phyloP scores from a whole-genome alignment of 768 basidiomycete species.

The Chalciporus pseudorubinellus region DNA sequence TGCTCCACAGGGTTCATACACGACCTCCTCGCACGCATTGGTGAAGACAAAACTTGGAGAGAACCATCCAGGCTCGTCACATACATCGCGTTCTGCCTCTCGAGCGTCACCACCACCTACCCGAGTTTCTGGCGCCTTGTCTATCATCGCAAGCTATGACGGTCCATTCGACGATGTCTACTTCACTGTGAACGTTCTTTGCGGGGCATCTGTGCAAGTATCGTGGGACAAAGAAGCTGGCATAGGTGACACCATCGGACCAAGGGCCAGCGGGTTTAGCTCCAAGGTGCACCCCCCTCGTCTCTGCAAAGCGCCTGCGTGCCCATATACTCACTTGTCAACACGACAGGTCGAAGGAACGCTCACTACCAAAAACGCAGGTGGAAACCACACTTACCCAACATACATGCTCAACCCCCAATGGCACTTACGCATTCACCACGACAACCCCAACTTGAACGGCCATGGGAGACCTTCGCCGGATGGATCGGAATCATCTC shows the following conservation, averaged over 20 bases:
- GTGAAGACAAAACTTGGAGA: conserved; percentile 16
- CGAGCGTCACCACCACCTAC: conserved; percentile 16
- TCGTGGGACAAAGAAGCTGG: conserved; percentile 46
- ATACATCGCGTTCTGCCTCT: neutral
- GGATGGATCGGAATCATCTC: neutral
- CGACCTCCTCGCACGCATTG: conserved; percentile 47
- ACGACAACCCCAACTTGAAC: conserved; percentile 21
- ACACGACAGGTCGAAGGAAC: conserved; percentile 52
- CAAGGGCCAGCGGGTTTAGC: conserved; percentile 7
- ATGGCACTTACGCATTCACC: conserved; percentile 64
- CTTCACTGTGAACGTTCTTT: conserved; percentile 65
- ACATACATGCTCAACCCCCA: conserved; percentile 92
- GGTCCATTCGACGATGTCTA: conserved; percentile 58
- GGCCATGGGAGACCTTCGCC: neutral
- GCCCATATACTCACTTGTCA: neutral
- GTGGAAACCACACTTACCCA: conserved; percentile 78
- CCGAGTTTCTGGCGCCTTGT: conserved; percentile 40
- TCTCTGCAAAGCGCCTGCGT: neutral
- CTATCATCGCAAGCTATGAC: conserved; percentile 67
- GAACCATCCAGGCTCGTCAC: conserved; percentile 24
- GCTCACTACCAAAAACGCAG: conserved; percentile 70
- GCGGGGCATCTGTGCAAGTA: conserved; percentile 30
- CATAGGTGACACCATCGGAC: neutral
- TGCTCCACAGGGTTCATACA: conserved; percentile 38
- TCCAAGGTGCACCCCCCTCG: conserved; percentile 11